Base-by-base conservation (phyloP, 345 rosid genomes). In the Mallotus nudiflorus region DNA sequence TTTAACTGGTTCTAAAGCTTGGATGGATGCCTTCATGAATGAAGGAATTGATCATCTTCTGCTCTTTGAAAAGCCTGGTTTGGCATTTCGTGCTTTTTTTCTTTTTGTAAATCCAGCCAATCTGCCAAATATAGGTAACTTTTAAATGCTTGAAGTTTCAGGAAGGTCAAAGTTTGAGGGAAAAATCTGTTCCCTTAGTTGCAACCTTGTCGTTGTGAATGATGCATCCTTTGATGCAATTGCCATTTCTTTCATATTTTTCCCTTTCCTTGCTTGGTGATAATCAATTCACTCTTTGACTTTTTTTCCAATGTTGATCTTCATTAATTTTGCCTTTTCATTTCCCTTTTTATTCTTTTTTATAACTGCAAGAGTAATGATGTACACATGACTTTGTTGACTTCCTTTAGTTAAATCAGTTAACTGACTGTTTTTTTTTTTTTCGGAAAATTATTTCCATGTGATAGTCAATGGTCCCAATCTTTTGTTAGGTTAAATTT, bases 111-210 rank as follows among this genome's bases (percentile, higher is more conserved):
- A 65, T 48, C 55, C 55, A 18, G 68, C 55, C 53, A 29, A 18
- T 46, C 68, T 65, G 56, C 68, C 68, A 65, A 29, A 65, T 15
- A 63, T 65, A 65, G 68, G 68, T 65, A n/a, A 65, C 68, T 28
- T 65, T 65, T 48, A 48, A 65, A 46, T 48, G 28, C 42, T 48
- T 29, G 55, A 46, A 27, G 68, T 65, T 63, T 45, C 35, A 16
- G 66, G 51, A 22, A 62, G 66, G 33, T 6, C 33, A 62, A 42
- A 40, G 51, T 22, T 63, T 63, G 55, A 65, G 40, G 67, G 29
- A 55, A 46, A 48, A 28, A 27, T 65, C 55, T 46, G 42, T 65
- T 65, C 40, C 68, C 42, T 46, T 48, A 28, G 53, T 65, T 65
- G 40, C 68, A 46, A 48, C 68, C 54, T 48, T 65, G 55, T 65